Conservation (phyloP, 208 protist species). For the Strigomonas culicis region DNA sequence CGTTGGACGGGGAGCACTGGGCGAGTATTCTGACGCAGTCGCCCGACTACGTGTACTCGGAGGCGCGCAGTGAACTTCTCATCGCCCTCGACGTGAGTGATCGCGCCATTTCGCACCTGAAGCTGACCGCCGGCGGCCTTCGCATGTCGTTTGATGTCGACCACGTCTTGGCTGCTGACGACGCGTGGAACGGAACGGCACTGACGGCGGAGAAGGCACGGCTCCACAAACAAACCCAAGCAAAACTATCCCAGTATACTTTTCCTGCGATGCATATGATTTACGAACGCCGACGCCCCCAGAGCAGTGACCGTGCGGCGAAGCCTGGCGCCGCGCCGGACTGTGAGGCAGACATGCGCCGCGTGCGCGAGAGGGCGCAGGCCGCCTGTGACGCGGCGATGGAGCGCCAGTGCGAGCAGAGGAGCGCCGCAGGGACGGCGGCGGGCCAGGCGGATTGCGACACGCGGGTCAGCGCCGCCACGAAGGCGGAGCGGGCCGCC, state of each 20-base stretch:
- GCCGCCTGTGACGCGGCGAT: constrained; percentile 2
- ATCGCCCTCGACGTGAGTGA: not conserved
- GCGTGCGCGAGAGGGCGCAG: not conserved
- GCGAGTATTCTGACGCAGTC: too few species aligned
- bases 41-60: too few species aligned
- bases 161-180: not conserved
- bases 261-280: constrained; percentile 21
- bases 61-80: not conserved
- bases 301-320: not conserved
- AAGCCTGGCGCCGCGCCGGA: not conserved
- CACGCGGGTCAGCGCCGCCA: not conserved
- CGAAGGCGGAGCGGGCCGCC: constrained; percentile 10
- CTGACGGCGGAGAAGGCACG: not conserved
- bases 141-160: not conserved
- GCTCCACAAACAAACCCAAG: not conserved
- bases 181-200: not conserved
- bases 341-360: too few species aligned
- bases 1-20: too few species aligned
- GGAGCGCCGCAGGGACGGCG: not conserved
- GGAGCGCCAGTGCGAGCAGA: constrained; percentile 7
- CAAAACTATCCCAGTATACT: constrained; percentile 7
- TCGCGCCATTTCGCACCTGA: not conserved
- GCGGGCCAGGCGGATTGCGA: constrained; percentile 3
- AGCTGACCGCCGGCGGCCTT: not conserved
- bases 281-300: constrained; percentile 9